Evolutionary conservation across 768 basidiomycete species (phyloP), one percentile per base, ranked within the genome.

Genomic region (Macrolepiota albuminosa): DNA sequence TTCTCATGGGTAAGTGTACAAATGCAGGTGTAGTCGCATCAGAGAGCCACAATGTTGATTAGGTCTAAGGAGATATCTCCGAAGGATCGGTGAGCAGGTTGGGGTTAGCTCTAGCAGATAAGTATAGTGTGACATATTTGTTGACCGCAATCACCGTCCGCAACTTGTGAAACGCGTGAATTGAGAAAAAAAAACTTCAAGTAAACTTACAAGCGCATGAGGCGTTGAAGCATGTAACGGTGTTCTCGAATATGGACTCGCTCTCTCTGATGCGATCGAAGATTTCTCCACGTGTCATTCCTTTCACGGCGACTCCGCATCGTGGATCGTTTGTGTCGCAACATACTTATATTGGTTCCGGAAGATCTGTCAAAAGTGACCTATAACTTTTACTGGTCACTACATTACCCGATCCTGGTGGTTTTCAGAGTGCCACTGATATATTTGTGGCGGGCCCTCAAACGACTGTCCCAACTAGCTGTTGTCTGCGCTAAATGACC

Each of bases 201-300:
- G 40, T 56, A 59, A 54, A 33, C 56, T 60, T 58, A 50, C 47
- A 26, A 24, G 58, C 42, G 59, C 62, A 57, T 54, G 43, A 48
- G 59, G 62, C 62, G 53, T 57, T 21, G 42, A 43, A 59, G 57
- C 62, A 58, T 57, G 62, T 37, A 34, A 34, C 37, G n/a, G 24
- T 53, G 47, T 43, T 54, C 39, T 60, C 59, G 54, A 31, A 34
- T 42, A n/a, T n/a, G 49, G 47, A 29, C 29, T 29, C 29, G 29
- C 29, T 29, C 29, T 2, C 29, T 6, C 18, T 59, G 58, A 59
- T 59, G 61, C 21, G 40, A 59, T 62, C 40, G 24, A 16, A 59
- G 31, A 43, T 56, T 34, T 16, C 33, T 53, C 43, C 61, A 61
- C 57, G 57, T 58, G 61, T 51, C 55, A 16, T 47, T 47, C n/a